Base-by-base conservation (phyloP, 257 asterid genomes). In the Apocynum venetum region DNA sequence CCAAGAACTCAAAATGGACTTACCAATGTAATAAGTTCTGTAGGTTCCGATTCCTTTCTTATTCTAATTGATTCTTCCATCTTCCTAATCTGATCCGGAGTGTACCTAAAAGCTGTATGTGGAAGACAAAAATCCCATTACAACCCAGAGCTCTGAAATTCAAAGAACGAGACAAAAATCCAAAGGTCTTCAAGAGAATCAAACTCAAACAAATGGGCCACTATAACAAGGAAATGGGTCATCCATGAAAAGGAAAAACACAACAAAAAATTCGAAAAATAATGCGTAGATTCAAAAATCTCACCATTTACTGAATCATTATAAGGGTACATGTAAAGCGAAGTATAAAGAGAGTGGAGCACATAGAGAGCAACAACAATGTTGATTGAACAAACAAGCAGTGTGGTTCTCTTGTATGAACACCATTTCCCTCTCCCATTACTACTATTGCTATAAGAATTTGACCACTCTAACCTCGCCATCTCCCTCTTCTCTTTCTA, bases 31-130 rank as follows among this genome's bases (percentile, higher is more conserved):
- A 96, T 88, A 82, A 96, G 99, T 67, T 88, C 87, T 41, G 77
- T 84, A 73, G 98, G 97, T 85, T 93, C 92, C 56, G 89, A 88
- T 80, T 88, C 93, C 83, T 76, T 89, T 71, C 96, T 88, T 80
- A 96, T 84, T 79, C 81, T 87, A 84, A 87, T 88, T 6, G 98
- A 87, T 85, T 93, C 98, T 83, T 89, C 95, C 97, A 91, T 91
- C 86, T 79, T 91, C 85, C 85, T 87, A 79, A 88, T 87, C 91
- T 96, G 97, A 79, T 86, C 90, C 20, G 86, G 78, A 9, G 90
- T 89, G 86, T 96, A 91, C 83, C 79, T 89, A 87, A 83, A 87
- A 65, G 89, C 98, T 95, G 88, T 52, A 66, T 78, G 79, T 61
- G 59, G 47, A 38, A 51, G 60, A 76, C 35, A 68, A 40, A 36